These are phyloP conservation scores for Nevesoporus exiguus DNA, from an alignment of 768 basidiomycete species.

Conservation along the genomic window DNA sequence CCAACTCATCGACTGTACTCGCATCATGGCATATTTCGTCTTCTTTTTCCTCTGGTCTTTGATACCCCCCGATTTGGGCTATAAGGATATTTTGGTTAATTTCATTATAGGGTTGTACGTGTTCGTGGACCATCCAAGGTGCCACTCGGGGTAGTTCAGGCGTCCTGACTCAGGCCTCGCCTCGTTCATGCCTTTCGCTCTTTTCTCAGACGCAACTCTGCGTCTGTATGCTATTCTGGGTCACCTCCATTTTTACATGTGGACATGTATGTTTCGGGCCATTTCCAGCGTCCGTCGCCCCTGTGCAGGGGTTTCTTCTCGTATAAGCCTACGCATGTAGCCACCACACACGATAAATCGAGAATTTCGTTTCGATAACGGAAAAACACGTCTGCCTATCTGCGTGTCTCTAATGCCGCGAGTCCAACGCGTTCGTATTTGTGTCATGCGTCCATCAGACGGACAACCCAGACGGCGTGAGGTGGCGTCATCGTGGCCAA, in stretches of 20 bases:
- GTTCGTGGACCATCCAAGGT: background rate
- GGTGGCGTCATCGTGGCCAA: background rate
- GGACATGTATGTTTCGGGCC: conserved; percentile 4
- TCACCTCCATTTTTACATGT: background rate
- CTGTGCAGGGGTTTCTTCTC: background rate
- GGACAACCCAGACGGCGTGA: background rate
- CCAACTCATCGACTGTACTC: conserved; percentile 9
- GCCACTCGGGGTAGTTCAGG: background rate
- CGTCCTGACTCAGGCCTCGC: background rate
- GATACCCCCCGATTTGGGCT: conserved; percentile 10
- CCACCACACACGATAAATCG: background rate
- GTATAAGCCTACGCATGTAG: background rate
- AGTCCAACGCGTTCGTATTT: background rate
- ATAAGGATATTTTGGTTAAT: conserved; percentile 4
- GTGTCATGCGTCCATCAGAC: background rate
- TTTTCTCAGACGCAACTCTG: background rate
- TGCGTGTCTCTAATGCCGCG: too few relatives aligned
- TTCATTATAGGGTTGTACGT: conserved; percentile 1
- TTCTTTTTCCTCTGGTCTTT: background rate
- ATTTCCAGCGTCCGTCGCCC: background rate
- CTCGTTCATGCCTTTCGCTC: background rate
- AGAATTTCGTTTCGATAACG: background rate
- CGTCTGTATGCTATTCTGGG: background rate
- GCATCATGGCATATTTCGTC: conserved; percentile 18
- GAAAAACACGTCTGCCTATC: background rate